phyloP scores from a whole-genome alignment of 2,329 filamentous ascomycete species.

The Penicillium sp. region DNA sequence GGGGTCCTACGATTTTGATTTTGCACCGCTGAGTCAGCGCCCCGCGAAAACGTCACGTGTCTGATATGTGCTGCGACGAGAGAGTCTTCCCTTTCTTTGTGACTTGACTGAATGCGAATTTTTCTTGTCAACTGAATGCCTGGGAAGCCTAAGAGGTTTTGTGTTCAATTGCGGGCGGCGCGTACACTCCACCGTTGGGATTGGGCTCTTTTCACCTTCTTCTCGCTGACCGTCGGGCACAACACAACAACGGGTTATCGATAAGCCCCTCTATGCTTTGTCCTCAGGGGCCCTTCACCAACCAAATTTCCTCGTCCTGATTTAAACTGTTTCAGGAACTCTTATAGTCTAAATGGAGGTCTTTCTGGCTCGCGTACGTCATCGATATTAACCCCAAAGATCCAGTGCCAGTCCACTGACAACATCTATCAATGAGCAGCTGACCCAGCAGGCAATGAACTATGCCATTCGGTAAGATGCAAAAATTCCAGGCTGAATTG shows the following conservation, averaged over 20 bases:
- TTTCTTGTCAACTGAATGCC: background rate
- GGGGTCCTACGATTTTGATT: conserved; percentile 33
- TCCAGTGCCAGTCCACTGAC: background rate
- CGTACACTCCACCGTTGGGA: background rate
- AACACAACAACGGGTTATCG: conserved; percentile 18
- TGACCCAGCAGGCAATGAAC: conserved; percentile 81
- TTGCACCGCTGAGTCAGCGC: conserved; percentile 31
- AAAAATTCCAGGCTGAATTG: conserved; percentile 29
- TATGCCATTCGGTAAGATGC: conserved; percentile 72
- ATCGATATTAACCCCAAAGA: background rate
- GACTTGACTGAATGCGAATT: background rate
- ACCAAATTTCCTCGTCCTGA: background rate
- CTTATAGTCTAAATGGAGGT: conserved; percentile 66
- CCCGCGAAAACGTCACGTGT: conserved; percentile 29
- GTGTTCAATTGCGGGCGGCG: background rate
- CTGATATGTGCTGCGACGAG: conserved; percentile 2
- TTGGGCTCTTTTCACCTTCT: conserved; percentile 8
- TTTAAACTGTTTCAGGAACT: background rate
- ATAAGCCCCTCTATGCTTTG: conserved; percentile 25
- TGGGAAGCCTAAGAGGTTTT: background rate
- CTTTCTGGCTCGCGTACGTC: conserved; percentile 61
- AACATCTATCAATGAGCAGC: conserved; percentile 43
- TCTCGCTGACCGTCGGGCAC: conserved; percentile 19
- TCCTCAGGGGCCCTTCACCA: conserved; percentile 10
- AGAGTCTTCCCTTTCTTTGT: background rate